Evolutionary conservation across 169 alveolate species (phyloP), one percentile per base, ranked within the genome.

Genomic region (Babesia bigemina): DNA sequence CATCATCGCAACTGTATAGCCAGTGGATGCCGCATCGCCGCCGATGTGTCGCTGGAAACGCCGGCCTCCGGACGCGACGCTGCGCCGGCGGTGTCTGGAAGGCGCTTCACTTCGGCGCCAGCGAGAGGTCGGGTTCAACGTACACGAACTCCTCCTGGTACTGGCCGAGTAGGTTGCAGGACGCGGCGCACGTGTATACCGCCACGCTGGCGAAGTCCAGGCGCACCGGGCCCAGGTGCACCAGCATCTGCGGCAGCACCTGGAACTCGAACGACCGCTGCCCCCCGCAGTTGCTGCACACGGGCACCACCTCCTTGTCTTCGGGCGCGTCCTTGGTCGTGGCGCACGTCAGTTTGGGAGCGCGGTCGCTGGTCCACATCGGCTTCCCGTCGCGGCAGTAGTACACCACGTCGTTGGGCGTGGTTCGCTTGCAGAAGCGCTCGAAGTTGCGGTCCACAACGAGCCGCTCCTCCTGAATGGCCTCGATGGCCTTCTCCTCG

Each of bases 331-430:
- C 52, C 8, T 33, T 48, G 2, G 26, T 33, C 36, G 13, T 11
- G 11, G 65, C 76, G 48, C 76, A 67, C 14, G 28, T 7, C 28
- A 67, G 29, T 28, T 45, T n/a, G 10, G 56, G 36, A 33, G 73
- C 47, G n/a, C 53, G 67, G 59, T 83, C 86, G 50, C 90, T 83
- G 21, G 70, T 58, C 90, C 90, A 83, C 47, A 83, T 42, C 13
- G 90, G 90, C 26, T 56, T 48, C 17, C 90, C 90, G 14, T 70
- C 86, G 19, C 90, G 79, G 26, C 79, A 67, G 63, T 83, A 83
- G 72, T 75, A 83, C 28, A 83, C 17, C 22, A 83, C 90, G 45
- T 83, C 90, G 42, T 66, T 21, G 14, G 67, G 82, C 6, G 86
- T 75, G 6, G 90, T 83, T 39, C 73, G 70, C 53, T 83, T 63